A percentile compares a stretch with the other conserved stretches of the same genome.
These are phyloP conservation scores for Beauveria sp. DNA, from an alignment of 2,329 filamentous ascomycete genomes.

Conservation along the genomic window DNA sequence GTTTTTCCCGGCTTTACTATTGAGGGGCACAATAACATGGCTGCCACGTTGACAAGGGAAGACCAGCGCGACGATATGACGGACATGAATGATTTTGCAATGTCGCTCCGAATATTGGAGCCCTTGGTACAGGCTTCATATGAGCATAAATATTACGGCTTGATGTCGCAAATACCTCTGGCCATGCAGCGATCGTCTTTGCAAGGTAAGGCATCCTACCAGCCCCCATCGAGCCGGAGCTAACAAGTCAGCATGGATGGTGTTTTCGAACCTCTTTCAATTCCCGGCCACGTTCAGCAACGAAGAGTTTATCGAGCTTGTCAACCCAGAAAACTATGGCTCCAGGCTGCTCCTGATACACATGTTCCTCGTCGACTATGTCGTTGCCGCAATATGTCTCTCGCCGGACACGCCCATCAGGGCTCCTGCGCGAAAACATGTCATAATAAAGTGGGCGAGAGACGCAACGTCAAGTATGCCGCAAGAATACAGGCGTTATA, in stretches of 20 bases:
- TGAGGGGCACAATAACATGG: constrained; percentile 20
- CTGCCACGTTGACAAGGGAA: constrained; percentile 16
- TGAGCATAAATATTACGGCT: constrained; percentile 16
- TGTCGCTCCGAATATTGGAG: constrained; percentile 14
- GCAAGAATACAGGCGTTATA: constrained; percentile 13
- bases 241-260: constrained; percentile 16
- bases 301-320: constrained; percentile 25
- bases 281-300: constrained; percentile 16
- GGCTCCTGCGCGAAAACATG: constrained; percentile 18
- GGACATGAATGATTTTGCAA: constrained; percentile 17
- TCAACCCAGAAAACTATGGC: constrained; percentile 22
- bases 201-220: constrained; percentile 13
- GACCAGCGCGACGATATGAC: constrained; percentile 18
- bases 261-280: constrained; percentile 17
- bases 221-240: not conserved
- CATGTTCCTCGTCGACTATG: constrained; percentile 27
- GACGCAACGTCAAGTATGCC: constrained; percentile 17
- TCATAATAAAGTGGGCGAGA: constrained; percentile 20
- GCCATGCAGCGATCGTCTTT: constrained; percentile 14
- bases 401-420: constrained; percentile 16
- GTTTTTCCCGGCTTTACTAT: constrained; percentile 18
- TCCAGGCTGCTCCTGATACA: constrained; percentile 30
- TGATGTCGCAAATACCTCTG: constrained; percentile 13
- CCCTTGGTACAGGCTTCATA: constrained; percentile 14
- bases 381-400: constrained; percentile 19